A percentile compares a stretch with the other conserved stretches of the same genome.
Evolutionary conservation across 75 land plant species (phyloP).

Genomic region (Cupressus sempervirens): DNA sequence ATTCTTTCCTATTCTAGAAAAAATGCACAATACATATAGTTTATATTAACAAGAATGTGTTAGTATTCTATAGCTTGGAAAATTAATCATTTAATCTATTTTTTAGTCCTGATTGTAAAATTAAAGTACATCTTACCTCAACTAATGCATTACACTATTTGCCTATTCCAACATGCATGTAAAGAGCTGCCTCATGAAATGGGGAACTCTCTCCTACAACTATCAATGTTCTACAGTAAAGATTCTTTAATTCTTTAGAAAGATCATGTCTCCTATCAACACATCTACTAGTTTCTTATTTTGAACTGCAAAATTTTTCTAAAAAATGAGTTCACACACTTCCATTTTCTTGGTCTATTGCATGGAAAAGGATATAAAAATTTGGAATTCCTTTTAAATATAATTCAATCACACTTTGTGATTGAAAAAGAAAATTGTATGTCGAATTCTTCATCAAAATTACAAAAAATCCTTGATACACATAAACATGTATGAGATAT

Average conservation of each 20-base stretch:
- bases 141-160: constrained; percentile 62
- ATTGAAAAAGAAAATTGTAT: neutral
- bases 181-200: constrained; percentile 69
- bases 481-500: neutral
- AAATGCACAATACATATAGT: neutral
- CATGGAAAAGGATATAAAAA: neutral
- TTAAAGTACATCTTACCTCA: constrained; percentile 45
- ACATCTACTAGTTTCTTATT: neutral
- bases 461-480: neutral
- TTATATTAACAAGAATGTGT: neutral
- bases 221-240: constrained; percentile 70
- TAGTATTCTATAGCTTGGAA: too few species aligned
- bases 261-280: constrained; percentile 60
- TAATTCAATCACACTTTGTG: neutral
- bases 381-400: neutral
- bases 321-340: neutral
- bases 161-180: constrained; percentile 60
- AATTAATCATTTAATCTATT: neutral
- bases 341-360: neutral
- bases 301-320: neutral
- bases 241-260: constrained; percentile 34
- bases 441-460: neutral
- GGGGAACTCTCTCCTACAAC: constrained; percentile 81
- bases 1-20: neutral
- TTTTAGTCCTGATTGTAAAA: neutral